Percentiles rank a stretch among this genome's conserved stretches.
Evolutionary conservation across 2,329 filamentous ascomycete species (phyloP).

Genomic region (Aureobasidium musti): DNA sequence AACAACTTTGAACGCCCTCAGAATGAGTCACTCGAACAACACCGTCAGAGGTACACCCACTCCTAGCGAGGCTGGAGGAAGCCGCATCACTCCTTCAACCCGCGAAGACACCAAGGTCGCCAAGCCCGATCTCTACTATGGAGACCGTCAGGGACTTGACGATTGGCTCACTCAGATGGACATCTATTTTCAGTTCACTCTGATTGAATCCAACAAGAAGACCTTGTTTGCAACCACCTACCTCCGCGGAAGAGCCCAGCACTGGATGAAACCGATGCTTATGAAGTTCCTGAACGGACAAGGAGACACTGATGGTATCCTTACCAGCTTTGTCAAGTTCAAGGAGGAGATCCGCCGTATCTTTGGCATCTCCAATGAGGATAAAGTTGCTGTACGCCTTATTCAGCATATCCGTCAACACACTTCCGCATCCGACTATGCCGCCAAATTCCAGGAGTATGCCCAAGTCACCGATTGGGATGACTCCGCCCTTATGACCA

Average conservation of each 20-base stretch:
- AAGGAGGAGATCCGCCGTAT: no score
- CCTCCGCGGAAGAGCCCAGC: conserved; percentile 4
- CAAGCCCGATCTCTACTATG: conserved; percentile 14
- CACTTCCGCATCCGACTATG: no score
- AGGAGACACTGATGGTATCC: background rate
- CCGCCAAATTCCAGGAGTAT: no score
- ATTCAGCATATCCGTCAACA: no score
- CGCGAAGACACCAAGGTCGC: background rate
- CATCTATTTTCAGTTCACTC: background rate
- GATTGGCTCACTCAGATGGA: conserved; percentile 10
- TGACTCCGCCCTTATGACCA: no score
- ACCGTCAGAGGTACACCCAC: background rate
- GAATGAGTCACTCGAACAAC: background rate
- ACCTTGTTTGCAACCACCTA: conserved; percentile 1
- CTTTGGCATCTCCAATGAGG: no score
- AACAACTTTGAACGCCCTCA: conserved; percentile 18
- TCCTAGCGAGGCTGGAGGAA: no score
- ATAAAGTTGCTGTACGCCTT: no score
- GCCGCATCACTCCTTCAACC: no score
- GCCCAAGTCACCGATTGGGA: no score
- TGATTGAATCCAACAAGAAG: background rate
- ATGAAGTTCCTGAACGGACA: background rate
- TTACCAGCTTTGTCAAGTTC: background rate
- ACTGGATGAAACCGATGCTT: conserved; percentile 23
- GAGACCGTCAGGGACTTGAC: conserved; percentile 9